Base-by-base conservation (phyloP, 495 filamentous ascomycete genomes). In the Chaetomium fimeti region DNA sequence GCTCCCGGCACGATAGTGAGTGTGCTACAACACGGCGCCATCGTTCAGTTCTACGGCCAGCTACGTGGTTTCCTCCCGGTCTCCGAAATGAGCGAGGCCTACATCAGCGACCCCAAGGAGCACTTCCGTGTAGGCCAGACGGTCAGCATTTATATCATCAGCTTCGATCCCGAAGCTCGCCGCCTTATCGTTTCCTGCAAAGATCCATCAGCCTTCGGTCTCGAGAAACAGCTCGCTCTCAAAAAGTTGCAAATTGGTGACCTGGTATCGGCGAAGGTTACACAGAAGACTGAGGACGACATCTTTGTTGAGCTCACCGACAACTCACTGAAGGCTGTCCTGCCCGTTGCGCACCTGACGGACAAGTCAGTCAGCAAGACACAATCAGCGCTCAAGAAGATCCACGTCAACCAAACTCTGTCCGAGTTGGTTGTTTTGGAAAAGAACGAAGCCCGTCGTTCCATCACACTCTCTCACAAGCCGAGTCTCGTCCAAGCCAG, bases 11-110 rank as follows among this genome's bases (percentile, higher is more conserved):
- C 92, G 8, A 86, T 98, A 57, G 79, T 96, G 66, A 94, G 87
- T 52, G 74, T 98, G 15, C 77, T 92, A 51, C 72, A 82, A 24
- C 84, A 85, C 66, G 95, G 94, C 62, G 94, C 93, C 15, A 85
- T 95, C 24, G 90, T 98, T 56, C 92, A 97, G 68, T 98, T 97
- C 79, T 98, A 93, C 70, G 91, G 92, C 25, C 75, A 80, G 11
- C 77, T 97, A 45, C 84, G 85, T 54, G 95, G 87, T 13, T 98
- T 93, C 76, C 83, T 98, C 61, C 93, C 94, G 1, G 86, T 95
- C 3, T 89, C 90, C 3, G 93, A 98, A 72, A 98, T 98, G 95
- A 97, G 93, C 73, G 95, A 97, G 71, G 90, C 92, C 16, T 97
- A 87, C 74, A 97, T 98, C 68, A 84, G 89, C 69, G 89, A 97